phyloP scores from a whole-genome alignment of 2,329 filamentous ascomycete species.

The Hypoxylon sp. region DNA sequence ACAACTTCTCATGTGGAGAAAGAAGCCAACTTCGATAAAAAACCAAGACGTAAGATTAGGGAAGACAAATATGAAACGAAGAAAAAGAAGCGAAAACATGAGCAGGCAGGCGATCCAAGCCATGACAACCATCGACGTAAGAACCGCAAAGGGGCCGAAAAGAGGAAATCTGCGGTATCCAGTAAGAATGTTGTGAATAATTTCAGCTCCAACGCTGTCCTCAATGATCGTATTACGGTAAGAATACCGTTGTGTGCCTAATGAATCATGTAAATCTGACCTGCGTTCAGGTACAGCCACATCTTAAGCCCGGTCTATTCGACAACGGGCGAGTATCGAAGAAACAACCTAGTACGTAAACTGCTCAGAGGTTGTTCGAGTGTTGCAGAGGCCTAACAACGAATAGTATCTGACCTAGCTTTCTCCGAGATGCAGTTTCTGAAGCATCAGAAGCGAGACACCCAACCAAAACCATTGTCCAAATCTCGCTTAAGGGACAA shows the following conservation, averaged over 20 bases:
- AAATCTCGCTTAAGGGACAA: constrained; percentile 45
- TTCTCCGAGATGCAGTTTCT: constrained; percentile 68
- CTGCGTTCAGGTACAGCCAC: constrained; percentile 47
- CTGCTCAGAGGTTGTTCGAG: not conserved
- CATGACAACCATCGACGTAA: constrained; percentile 33
- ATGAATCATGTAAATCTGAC: constrained; percentile 30
- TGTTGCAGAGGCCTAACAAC: constrained; percentile 21
- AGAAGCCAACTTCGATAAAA: constrained; percentile 61
- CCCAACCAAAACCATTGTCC: constrained; percentile 47
- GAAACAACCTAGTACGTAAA: constrained; percentile 57
- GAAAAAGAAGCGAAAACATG: constrained; percentile 45
- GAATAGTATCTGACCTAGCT: constrained; percentile 65
- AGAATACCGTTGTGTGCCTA: constrained; percentile 35
- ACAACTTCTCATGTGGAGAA: constrained; percentile 31
- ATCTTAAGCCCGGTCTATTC: constrained; percentile 61
- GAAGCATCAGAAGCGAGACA: constrained; percentile 47
- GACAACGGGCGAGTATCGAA: constrained; percentile 59
- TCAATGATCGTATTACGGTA: constrained; percentile 68
- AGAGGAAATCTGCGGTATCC: constrained; percentile 54
- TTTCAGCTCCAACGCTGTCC: constrained; percentile 69
- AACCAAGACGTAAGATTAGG: constrained; percentile 69
- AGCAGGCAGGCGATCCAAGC: constrained; percentile 45
- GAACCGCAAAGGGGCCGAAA: constrained; percentile 42
- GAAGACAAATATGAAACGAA: constrained; percentile 67
- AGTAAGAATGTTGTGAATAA: constrained; percentile 66